Evolutionary conservation across 306 rosid genomes (phyloP).

Genomic region (Cucumis hystrix): DNA sequence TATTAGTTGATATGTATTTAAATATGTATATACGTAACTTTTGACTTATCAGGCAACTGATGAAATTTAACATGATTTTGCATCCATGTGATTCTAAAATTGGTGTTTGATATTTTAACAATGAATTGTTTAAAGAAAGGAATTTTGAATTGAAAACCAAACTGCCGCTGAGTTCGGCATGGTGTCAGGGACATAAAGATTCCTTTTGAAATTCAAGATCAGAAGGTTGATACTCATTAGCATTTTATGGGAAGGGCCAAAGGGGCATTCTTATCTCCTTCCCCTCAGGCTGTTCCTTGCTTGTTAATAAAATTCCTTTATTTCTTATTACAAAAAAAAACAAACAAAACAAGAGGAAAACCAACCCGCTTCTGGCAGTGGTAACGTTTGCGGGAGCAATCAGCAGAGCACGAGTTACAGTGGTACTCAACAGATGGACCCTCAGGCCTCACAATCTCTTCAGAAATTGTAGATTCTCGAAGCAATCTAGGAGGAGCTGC

Average conservation of each 20-base stretch:
- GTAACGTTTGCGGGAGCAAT: conserved; percentile 94
- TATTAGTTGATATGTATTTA: conserved; percentile 17
- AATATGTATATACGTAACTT: background rate
- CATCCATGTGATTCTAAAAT: background rate
- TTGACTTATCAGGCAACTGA: background rate
- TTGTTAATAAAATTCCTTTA: background rate
- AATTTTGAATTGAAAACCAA: conserved; percentile 9
- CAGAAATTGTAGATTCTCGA: conserved; percentile 65
- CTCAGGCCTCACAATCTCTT: conserved; percentile 67
- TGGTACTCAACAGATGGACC: conserved; percentile 89
- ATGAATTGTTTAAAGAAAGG: background rate
- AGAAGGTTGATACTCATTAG: background rate
- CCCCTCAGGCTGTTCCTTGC: background rate
- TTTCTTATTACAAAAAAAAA: background rate
- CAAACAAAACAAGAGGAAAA: background rate
- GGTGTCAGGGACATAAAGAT: background rate
- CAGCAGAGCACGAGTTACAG: conserved; percentile 92
- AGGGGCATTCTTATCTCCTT: background rate
- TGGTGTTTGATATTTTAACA: background rate
- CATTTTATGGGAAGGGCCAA: background rate
- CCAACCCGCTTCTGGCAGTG: conserved; percentile 97
- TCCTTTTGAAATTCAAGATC: background rate
- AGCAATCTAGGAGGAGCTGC: conserved; percentile 58
- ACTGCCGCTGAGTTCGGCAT: conserved; percentile 55
- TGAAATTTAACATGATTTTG: background rate